Evolutionary conservation across 2,329 filamentous ascomycete genomes (phyloP), one percentile per base, ranked within the genome.

Genomic region (Phaeophleospora eucalypticola): DNA sequence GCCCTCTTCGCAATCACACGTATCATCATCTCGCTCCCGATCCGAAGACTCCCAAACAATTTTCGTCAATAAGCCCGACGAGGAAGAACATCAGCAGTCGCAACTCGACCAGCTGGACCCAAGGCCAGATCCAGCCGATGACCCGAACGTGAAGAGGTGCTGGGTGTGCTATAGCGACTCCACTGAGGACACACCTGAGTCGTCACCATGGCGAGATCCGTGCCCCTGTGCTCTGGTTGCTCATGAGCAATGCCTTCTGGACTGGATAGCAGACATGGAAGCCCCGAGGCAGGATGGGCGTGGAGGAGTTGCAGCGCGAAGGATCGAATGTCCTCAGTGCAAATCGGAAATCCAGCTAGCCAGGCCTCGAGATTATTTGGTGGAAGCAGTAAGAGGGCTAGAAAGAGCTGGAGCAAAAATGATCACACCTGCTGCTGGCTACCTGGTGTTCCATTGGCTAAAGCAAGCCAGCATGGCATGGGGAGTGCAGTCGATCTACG

Each of bases 221-320:
- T 98, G 93, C 65, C 86, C 85, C 0, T 98, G 93, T 69, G 89
- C 87, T 10, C 76, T 98, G 33, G 87, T 87, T 46, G 93, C 90
- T 1, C 93, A 98, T 65, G 89, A 97, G 66, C 80, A 82, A 50
- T 95, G 90, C 65, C 77, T 97, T 56, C 76, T 97, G 33, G 86
- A 89, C 60, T 98, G 90, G 90, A 85, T 97, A 15, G 85, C 87
- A n/a, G 89, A 95, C 63, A 81, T 89, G 63, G 89, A 96, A 69
- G 74, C 78, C 17, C 79, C 79, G 1, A 76, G 71, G 32, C 69
- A 78, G 15, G 62, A 72, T 51, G 70, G 72, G 54, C 67, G 71
- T 56, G 66, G 51, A 65, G 68, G 49, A 68, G 74, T 65, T 16
- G 61, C 62, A 18, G 65, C 64, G 20, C 80, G 81, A 45, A 82